Conservation (phyloP, 164 flowering plant genomes). For the Hamamelis virginiana region DNA sequence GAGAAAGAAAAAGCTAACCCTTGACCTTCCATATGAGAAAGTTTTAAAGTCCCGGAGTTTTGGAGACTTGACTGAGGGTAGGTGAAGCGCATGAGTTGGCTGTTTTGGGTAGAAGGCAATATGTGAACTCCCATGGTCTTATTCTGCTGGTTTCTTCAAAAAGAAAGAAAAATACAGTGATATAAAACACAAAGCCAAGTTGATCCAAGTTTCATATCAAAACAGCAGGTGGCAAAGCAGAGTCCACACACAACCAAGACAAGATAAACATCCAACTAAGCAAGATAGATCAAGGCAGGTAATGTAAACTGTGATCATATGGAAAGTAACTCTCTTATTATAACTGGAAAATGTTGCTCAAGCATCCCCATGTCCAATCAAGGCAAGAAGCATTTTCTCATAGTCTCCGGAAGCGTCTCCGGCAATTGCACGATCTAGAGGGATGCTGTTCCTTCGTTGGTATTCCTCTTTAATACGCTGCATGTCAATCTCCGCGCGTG, state of each 20-base stretch:
- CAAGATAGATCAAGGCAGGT: neutral
- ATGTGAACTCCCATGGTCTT: no score
- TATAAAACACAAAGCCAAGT: neutral
- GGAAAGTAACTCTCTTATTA: no score
- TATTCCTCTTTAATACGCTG: slow-evolving; percentile 49
- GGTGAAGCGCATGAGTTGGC: no score
- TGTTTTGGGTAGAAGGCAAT: no score
- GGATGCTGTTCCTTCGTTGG: slow-evolving; percentile 45
- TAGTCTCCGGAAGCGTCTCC: slow-evolving; percentile 62
- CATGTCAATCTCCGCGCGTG: slow-evolving; percentile 70
- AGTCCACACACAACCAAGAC: neutral
- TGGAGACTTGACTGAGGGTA: no score
- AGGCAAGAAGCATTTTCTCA: slow-evolving; percentile 51
- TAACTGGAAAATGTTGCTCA: slow-evolving; percentile 11
- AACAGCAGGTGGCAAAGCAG: neutral
- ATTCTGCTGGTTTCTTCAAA: no score
- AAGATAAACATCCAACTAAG: neutral
- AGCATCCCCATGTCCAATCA: slow-evolving; percentile 41
- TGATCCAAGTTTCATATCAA: neutral
- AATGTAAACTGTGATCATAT: no score
- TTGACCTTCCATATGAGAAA: no score
- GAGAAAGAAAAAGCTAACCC: no score
- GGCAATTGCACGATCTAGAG: slow-evolving; percentile 51
- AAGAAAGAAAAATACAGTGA: no score
- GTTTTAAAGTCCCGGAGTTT: no score